Evolutionary conservation across 2,329 filamentous ascomycete species (phyloP).

Genomic region (Cladobotryum mycophilum): DNA sequence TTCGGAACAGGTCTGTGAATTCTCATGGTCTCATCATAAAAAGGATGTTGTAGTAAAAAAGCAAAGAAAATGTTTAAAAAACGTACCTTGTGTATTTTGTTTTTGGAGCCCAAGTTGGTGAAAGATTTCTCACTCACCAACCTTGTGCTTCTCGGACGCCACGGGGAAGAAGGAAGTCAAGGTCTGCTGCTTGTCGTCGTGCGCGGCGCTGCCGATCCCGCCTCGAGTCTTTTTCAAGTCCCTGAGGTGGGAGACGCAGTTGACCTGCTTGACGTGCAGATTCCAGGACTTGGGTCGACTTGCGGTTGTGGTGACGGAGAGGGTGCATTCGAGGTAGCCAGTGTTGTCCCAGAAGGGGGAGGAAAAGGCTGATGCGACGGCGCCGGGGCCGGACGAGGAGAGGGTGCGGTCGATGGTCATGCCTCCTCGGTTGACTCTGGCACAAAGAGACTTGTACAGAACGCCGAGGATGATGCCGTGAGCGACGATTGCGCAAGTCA

Average conservation of each 20-base stretch:
- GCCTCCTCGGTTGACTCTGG: constrained; percentile 36
- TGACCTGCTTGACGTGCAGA: constrained; percentile 52
- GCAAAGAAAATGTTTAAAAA: constrained; percentile 6
- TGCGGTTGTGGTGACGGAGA: constrained; percentile 13
- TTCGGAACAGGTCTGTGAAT: constrained; percentile 86
- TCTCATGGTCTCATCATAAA: constrained; percentile 61
- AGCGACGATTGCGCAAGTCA: constrained; percentile 60
- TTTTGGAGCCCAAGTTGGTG: background rate
- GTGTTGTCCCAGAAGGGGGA: constrained; percentile 47
- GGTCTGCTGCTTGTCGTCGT: constrained; percentile 69
- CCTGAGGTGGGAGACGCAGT: constrained; percentile 64
- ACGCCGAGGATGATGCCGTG: constrained; percentile 76
- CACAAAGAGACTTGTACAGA: constrained; percentile 58
- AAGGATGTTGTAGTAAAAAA: constrained; percentile 11
- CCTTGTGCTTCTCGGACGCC: constrained; percentile 20
- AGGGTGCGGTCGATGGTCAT: constrained; percentile 12
- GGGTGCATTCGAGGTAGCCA: constrained; percentile 35
- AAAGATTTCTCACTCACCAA: constrained; percentile 5
- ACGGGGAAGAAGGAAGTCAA: constrained; percentile 71
- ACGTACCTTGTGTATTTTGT: constrained; percentile 34
- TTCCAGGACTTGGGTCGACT: constrained; percentile 25
- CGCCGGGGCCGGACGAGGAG: constrained; percentile 6
- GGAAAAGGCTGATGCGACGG: constrained; percentile 13
- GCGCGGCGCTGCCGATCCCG: constrained; percentile 71
- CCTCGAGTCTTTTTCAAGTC: constrained; percentile 73